A percentile compares a stretch with the other conserved stretches of the same genome.
Conservation (phyloP, 208 protist genomes). For the Leishmania lainsoni region DNA sequence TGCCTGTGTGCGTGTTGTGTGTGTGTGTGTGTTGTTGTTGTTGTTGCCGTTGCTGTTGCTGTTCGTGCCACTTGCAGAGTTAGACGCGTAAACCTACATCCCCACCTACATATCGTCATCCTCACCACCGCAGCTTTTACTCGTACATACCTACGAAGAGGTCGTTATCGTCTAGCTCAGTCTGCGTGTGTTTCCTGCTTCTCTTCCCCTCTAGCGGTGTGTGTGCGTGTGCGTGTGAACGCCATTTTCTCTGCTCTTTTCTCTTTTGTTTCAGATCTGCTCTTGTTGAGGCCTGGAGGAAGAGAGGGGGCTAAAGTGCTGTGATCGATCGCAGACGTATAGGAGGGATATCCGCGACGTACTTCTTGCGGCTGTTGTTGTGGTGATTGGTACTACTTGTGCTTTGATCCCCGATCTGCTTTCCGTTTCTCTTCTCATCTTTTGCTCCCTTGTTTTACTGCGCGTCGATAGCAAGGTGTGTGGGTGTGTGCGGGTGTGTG, state of each 20-base stretch:
- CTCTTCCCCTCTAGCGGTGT: too few relatives aligned
- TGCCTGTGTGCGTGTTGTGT: background rate
- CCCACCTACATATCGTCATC: background rate
- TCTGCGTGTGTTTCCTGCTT: background rate
- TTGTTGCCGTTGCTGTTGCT: background rate
- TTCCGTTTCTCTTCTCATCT: slow-evolving; percentile 14
- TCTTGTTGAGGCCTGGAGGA: too few relatives aligned
- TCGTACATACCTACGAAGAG: background rate
- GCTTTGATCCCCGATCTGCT: background rate
- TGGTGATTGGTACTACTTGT: too few relatives aligned
- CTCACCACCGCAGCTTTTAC: background rate
- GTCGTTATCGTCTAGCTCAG: background rate
- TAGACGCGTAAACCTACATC: background rate
- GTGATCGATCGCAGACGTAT: too few relatives aligned
- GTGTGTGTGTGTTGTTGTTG: background rate
- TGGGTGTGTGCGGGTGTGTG: background rate
- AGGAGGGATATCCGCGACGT: too few relatives aligned
- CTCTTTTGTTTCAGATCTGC: too few relatives aligned
- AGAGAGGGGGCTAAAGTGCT: too few relatives aligned
- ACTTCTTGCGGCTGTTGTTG: too few relatives aligned
- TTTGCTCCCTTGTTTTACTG: slow-evolving; percentile 14
- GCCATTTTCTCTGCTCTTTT: too few relatives aligned
- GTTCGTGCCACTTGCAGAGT: background rate
- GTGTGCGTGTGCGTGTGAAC: too few relatives aligned
- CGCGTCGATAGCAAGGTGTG: background rate